Conservation (phyloP, 2,329 filamentous ascomycete species). For the Daldinia sp. region DNA sequence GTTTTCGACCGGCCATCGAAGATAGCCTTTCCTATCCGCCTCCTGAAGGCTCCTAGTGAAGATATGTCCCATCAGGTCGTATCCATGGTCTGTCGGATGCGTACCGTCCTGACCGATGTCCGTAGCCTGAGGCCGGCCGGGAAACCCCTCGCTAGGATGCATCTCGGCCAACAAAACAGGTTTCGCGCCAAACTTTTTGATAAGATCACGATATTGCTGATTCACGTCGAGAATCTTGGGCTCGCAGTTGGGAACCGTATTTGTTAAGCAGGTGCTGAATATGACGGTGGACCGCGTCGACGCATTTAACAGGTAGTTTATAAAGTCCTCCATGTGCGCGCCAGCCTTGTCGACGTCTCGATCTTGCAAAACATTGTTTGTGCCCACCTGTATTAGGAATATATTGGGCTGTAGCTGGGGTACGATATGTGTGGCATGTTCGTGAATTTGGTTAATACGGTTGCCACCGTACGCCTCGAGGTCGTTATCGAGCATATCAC, state of each 20-base stretch:
- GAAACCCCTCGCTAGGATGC: conserved; percentile 41
- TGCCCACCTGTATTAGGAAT: conserved; percentile 47
- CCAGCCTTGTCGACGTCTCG: conserved; percentile 40
- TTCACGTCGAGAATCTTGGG: conserved; percentile 43
- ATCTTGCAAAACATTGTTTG: conserved; percentile 47
- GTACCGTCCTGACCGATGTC: conserved; percentile 44
- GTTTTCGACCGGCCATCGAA: conserved; percentile 42
- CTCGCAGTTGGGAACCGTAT: conserved; percentile 41
- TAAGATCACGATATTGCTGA: conserved; percentile 43
- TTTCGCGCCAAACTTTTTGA: conserved; percentile 38
- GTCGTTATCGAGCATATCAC: conserved; percentile 46
- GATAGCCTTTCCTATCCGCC: conserved; percentile 39
- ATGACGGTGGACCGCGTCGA: conserved; percentile 45
- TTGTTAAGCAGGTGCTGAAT: conserved; percentile 44
- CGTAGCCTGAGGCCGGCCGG: conserved; percentile 32
- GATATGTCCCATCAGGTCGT: conserved; percentile 44
- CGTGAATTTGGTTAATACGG: conserved; percentile 42
- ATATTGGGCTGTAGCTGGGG: conserved; percentile 43
- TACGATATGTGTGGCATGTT: conserved; percentile 42
- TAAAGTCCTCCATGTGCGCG: conserved; percentile 41
- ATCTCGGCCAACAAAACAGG: conserved; percentile 46
- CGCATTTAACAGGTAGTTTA: conserved; percentile 43
- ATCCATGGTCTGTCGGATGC: conserved; percentile 43
- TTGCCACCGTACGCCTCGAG: conserved; percentile 47
- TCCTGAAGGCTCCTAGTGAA: conserved; percentile 39